Evolutionary conservation across 345 rosid species (phyloP), one percentile per base, ranked within the genome.

Genomic region (Euphorbia lathyris): DNA sequence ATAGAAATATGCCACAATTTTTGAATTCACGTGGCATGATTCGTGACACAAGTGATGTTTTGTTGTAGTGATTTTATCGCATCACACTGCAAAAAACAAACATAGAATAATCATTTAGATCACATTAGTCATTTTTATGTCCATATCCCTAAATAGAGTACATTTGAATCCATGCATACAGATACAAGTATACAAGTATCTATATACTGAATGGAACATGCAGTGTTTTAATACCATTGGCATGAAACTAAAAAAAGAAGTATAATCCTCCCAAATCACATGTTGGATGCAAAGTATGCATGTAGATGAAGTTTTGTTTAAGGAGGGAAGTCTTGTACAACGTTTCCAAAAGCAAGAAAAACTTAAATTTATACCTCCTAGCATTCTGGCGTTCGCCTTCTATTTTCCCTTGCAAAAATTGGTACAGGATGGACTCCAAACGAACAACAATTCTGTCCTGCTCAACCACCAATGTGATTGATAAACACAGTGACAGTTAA

Each of bases 381-480:
- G n/a, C n/a, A n/a, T n/a, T n/a, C n/a, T n/a, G n/a, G n/a, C n/a
- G n/a, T n/a, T n/a, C n/a, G n/a, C n/a, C n/a, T n/a, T n/a, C n/a
- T n/a, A n/a, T n/a, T n/a, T n/a, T n/a, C n/a, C n/a, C n/a, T 69
- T 58, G 77, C 25, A 69, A 65, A 74, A 91, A 74, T 61, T 74
- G 79, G 72, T 82, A 86, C 60, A 87, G 76, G 58, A 91, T 85
- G 65, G 80, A 86, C 84, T 91, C 95, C 81, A 85, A 78, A 73
- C 85, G 84, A 76, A 94, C 86, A 73, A 70, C 63, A 70, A 83
- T 75, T 60, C 70, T 77, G 58, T 81, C 90, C 97, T 90, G 89
- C 65, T 20, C 76, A 73, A 75, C 36, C 63, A 68, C 47, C 56
- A 58, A 29, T 25, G 63, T 14, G 11, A 53, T 66, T 40, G 40